A percentile compares a stretch with the other conserved stretches of the same genome.
phyloP scores from a whole-genome alignment of 2,329 filamentous ascomycete genomes.

The Alternaria angustiovoidea region DNA sequence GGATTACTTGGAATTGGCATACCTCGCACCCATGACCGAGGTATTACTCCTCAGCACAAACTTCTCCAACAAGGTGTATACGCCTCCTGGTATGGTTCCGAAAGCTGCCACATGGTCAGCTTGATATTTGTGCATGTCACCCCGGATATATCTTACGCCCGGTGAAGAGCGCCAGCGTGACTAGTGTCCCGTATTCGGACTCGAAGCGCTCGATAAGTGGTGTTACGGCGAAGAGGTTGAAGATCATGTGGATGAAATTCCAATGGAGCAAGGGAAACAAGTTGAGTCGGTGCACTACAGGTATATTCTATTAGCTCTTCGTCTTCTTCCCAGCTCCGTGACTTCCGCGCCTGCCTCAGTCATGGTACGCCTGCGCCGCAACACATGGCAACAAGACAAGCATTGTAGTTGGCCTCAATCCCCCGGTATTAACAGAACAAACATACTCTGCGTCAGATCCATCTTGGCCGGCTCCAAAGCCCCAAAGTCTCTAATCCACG shows the following conservation, averaged over 20 bases:
- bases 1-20: constrained; percentile 30
- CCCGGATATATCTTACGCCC: constrained; percentile 72
- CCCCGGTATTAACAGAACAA: background rate
- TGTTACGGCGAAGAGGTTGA: constrained; percentile 81
- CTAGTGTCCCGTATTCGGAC: constrained; percentile 87
- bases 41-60: constrained; percentile 75
- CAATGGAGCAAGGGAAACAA: constrained; percentile 89
- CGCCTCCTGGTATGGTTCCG: constrained; percentile 72
- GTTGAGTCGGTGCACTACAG: constrained; percentile 86
- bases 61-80: constrained; percentile 83
- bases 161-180: constrained; percentile 85
- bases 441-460: constrained; percentile 73
- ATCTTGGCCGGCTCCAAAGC: constrained; percentile 80
- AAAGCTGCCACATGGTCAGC: constrained; percentile 49
- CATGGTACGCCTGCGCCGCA: constrained; percentile 10
- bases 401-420: background rate
- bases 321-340: background rate
- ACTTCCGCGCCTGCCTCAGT: background rate
- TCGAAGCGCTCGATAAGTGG: constrained; percentile 96
- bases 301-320: constrained; percentile 19
- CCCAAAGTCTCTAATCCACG: constrained; percentile 81
- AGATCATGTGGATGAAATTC: constrained; percentile 78
- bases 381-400: background rate
- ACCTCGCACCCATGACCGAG: constrained; percentile 84
- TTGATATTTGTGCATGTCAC: constrained; percentile 58